Evolutionary conservation across 345 rosid species (phyloP), one percentile per base, ranked within the genome.

Genomic region (Eucalyptus rudis): DNA sequence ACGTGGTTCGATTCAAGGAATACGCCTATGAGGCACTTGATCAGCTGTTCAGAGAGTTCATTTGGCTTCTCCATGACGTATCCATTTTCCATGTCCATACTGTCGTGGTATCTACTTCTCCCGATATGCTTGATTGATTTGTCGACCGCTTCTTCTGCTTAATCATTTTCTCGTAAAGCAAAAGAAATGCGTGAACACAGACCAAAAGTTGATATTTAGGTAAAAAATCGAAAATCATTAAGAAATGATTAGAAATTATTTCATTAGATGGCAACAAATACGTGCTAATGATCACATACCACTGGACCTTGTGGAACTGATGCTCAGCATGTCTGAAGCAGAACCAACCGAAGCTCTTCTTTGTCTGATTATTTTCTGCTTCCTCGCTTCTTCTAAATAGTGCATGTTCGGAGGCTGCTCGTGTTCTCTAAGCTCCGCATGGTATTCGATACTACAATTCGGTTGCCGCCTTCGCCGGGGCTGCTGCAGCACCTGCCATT

Each of bases 301-400:
- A 11, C 91, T 87, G 86, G 92, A 91, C 86, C 91, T 88, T 51
- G 96, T 88, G 76, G 96, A 91, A 87, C 90, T 87, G 36, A 91
- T 88, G 93, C 92, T 91, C 36, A 93, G 80, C 90, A 94, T 87
- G 84, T 93, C 97, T 8, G 92, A 88, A 80, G 93, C 93, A 84
- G 99, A 96, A 88, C 97, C 95, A 25, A 92, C 89, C 4, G 98
- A 96, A 85, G 95, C 91, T 92, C 95, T 93, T 83, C 97, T 92
- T 89, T 92, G 91, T 87, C 91, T 89, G 89, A 90, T 91, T 89
- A 52, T 54, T 79, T 89, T 93, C 85, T 93, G 94, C 90, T 89
- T 90, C 33, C 90, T 89, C 90, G 87, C 33, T 62, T 90, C 93
- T 89, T 93, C 94, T 86, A 91, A 91, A 49, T 91, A 91, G 76